These are phyloP conservation scores for Cymbopogon citratus DNA, from an alignment of 176 grass and related monocot species.

Conservation along the genomic window DNA sequence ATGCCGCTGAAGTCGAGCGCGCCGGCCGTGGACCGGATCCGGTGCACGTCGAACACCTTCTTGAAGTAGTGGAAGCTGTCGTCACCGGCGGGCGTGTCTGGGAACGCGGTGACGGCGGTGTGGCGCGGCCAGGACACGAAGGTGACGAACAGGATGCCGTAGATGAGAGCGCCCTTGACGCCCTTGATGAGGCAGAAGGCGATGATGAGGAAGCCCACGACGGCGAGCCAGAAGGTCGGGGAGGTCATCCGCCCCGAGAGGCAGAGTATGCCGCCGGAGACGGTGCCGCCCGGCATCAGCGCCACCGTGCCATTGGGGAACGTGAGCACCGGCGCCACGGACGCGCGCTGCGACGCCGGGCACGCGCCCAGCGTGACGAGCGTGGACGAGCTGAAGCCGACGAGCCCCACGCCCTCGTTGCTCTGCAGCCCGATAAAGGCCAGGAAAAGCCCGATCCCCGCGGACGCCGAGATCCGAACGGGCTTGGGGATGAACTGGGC, in stretches of 20 bases:
- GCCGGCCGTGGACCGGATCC: constrained; percentile 56
- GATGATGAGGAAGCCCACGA: constrained; percentile 66
- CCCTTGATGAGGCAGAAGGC: constrained; percentile 71
- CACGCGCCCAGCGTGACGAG: constrained; percentile 71
- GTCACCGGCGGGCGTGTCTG: constrained; percentile 51
- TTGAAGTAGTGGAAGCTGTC: constrained; percentile 60
- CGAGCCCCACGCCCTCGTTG: constrained; percentile 56
- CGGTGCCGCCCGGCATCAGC: constrained; percentile 49
- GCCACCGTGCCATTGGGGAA: constrained; percentile 63
- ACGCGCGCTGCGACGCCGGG: constrained; percentile 49
- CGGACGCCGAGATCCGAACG: constrained; percentile 56
- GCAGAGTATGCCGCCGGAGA: constrained; percentile 56
- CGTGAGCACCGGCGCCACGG: constrained; percentile 51
- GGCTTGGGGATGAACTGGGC: constrained; percentile 56
- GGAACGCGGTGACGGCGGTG: constrained; percentile 65
- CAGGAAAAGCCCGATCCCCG: constrained; percentile 64
- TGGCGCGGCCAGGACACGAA: constrained; percentile 66
- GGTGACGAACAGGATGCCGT: constrained; percentile 75
- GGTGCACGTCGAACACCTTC: constrained; percentile 66
- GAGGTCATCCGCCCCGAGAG: constrained; percentile 65
- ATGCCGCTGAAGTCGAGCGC: constrained; percentile 60
- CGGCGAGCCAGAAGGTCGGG: constrained; percentile 72
- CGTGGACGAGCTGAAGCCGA: constrained; percentile 59
- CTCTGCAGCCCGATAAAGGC: constrained; percentile 69
- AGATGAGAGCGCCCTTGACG: constrained; percentile 74